These are phyloP conservation scores for Colletotrichum liriopes DNA, from an alignment of 2,329 filamentous ascomycete genomes.

Conservation along the genomic window DNA sequence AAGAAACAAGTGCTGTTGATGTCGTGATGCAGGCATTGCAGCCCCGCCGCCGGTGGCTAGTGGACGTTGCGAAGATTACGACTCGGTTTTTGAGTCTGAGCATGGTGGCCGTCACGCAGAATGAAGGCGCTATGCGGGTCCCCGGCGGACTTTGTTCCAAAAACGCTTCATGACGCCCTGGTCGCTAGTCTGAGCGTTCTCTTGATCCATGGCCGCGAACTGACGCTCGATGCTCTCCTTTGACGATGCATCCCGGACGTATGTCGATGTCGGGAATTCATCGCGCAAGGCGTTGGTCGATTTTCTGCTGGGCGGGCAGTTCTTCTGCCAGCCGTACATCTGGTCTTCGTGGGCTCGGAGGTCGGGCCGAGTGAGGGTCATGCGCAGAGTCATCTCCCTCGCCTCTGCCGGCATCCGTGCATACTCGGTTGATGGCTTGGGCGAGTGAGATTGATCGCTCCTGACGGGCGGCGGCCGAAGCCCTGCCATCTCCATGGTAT, in stretches of 20 bases:
- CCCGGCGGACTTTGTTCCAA: slow-evolving; percentile 74
- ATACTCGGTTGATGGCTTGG: slow-evolving; percentile 60
- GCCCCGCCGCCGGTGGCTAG: slow-evolving; percentile 22
- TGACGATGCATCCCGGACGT: slow-evolving; percentile 54
- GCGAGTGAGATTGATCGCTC: slow-evolving; percentile 44
- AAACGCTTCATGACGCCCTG: slow-evolving; percentile 73
- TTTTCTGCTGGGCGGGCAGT: slow-evolving; percentile 46
- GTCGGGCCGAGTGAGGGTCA: slow-evolving; percentile 94
- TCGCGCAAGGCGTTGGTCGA: slow-evolving; percentile 50
- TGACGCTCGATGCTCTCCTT: slow-evolving; percentile 71
- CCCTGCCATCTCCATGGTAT: slow-evolving; percentile 60
- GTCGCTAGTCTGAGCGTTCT: slow-evolving; percentile 62
- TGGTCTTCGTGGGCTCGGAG: slow-evolving; percentile 82
- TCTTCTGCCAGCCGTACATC: slow-evolving; percentile 78
- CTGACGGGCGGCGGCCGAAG: slow-evolving; percentile 49
- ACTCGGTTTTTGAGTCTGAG: slow-evolving; percentile 12
- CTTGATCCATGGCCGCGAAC: slow-evolving; percentile 69
- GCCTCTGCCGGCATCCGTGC: slow-evolving; percentile 63
- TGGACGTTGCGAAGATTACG: slow-evolving; percentile 15
- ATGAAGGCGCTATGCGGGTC: slow-evolving; percentile 14
- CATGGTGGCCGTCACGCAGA: not conserved
- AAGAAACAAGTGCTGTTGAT: slow-evolving; percentile 29
- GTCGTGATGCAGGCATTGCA: slow-evolving; percentile 32
- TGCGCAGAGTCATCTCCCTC: slow-evolving; percentile 94
- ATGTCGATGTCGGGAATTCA: slow-evolving; percentile 51